Conservation (phyloP, 2,329 filamentous ascomycete genomes). For the Aspergillus proliferans region DNA sequence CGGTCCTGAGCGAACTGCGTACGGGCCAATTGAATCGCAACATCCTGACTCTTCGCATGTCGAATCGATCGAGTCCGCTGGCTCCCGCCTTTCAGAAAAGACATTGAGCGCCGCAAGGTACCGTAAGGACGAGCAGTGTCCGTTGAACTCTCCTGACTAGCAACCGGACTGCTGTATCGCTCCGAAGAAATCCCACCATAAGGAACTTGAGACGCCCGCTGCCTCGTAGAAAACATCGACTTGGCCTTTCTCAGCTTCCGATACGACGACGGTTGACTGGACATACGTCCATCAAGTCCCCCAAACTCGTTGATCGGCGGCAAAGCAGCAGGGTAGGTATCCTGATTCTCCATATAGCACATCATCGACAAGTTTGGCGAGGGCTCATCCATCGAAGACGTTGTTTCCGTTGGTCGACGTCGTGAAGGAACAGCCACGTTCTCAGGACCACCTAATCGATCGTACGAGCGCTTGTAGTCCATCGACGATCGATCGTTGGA, state of each 20-base stretch:
- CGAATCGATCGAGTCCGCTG: constrained; percentile 13
- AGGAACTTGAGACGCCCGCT: constrained; percentile 19
- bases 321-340: constrained; percentile 14
- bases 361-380: constrained; percentile 3
- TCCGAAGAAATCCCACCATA: constrained; percentile 11
- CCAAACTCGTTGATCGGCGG: constrained; percentile 26
- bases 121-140: constrained; percentile 10
- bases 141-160: neutral
- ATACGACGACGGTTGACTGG: constrained; percentile 42
- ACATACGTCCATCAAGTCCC: constrained; percentile 30
- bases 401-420: constrained; percentile 12
- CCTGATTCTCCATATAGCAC: constrained; percentile 1
- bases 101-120: constrained; percentile 37
- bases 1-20: constrained; percentile 30
- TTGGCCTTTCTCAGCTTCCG: constrained; percentile 41
- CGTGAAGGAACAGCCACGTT: constrained; percentile 20
- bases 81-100: constrained; percentile 31
- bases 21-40: constrained; percentile 37
- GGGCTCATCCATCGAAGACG: neutral
- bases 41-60: constrained; percentile 29
- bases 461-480: constrained; percentile 22
- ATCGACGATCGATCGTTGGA: constrained; percentile 24
- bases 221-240: constrained; percentile 43
- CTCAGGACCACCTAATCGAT: constrained; percentile 22
- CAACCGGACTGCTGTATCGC: constrained; percentile 4